phyloP scores from a whole-genome alignment of 805 yeast genomes.

The Candida andamanensis region DNA sequence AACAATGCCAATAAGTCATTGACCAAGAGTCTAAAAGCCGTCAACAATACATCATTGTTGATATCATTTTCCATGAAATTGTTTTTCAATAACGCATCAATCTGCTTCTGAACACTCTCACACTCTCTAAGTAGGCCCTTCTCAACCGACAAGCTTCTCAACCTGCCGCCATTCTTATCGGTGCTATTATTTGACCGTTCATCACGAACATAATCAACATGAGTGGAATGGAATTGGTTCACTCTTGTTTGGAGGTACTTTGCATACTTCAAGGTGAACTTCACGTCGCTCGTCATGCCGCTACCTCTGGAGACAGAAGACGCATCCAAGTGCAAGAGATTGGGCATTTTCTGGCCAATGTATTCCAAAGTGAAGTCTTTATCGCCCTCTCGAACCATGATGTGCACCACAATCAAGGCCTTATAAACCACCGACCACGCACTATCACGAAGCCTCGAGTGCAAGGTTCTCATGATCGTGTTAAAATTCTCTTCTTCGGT shows the following conservation, averaged over 20 bases:
- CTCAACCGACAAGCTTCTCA: constrained; percentile 61
- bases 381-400: constrained; percentile 91
- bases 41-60: constrained; percentile 75
- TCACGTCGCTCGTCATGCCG: constrained; percentile 40
- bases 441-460: constrained; percentile 60
- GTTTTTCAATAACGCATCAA: constrained; percentile 68
- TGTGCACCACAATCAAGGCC: constrained; percentile 76
- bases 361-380: constrained; percentile 65
- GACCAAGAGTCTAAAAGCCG: constrained; percentile 84
- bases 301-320: constrained; percentile 32
- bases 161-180: constrained; percentile 50
- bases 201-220: constrained; percentile 75
- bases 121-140: constrained; percentile 80
- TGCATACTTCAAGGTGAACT: constrained; percentile 59
- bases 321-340: constrained; percentile 43
- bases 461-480: constrained; percentile 63
- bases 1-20: constrained; percentile 82
- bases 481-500: constrained; percentile 49
- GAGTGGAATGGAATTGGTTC: constrained; percentile 58
- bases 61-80: constrained; percentile 75
- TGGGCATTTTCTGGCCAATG: constrained; percentile 42
- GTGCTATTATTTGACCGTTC: constrained; percentile 45
- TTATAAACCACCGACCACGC: constrained; percentile 94
- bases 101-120: constrained; percentile 79
- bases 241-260: constrained; percentile 67